Evolutionary conservation across 768 basidiomycete species (phyloP).

Genomic region (Termitomyces sp.): DNA sequence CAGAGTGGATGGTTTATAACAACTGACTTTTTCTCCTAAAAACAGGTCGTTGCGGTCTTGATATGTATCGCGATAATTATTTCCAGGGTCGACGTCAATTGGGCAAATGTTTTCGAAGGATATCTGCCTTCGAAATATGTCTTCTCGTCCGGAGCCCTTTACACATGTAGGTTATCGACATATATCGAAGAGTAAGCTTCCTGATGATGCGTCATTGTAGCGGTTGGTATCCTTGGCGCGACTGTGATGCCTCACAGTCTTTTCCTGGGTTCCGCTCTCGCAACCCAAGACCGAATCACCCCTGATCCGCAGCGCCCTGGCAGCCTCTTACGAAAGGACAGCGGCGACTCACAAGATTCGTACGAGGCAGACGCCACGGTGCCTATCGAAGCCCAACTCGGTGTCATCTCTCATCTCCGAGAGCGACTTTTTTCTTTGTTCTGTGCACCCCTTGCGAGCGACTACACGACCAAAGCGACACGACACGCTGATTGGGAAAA

Average conservation of each 20-base stretch:
- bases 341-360: conserved; percentile 3
- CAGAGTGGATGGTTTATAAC: background rate
- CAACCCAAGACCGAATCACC: conserved; percentile 73
- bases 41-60: conserved; percentile 65
- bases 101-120: conserved; percentile 72
- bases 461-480: conserved; percentile 30
- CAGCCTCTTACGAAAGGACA: conserved; percentile 15
- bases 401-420: conserved; percentile 15
- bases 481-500: conserved; percentile 56
- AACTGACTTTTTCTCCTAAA: background rate
- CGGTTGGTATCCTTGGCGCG: conserved; percentile 74
- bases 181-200: background rate
- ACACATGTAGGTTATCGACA: conserved; percentile 47
- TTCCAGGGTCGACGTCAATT: conserved; percentile 63
- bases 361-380: conserved; percentile 4
- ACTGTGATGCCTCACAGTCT: conserved; percentile 94
- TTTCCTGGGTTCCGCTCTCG: conserved; percentile 84
- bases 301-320: conserved; percentile 23
- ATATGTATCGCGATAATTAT: conserved; percentile 78
- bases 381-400: background rate
- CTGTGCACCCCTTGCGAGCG: conserved; percentile 31
- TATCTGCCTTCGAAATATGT: conserved; percentile 70
- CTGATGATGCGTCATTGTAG: conserved; percentile 24
- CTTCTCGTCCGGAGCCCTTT: conserved; percentile 53
- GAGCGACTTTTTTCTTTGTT: conserved; percentile 30